These are phyloP conservation scores for Botryotinia calthae DNA, from an alignment of 2,329 filamentous ascomycete species.

Conservation along the genomic window DNA sequence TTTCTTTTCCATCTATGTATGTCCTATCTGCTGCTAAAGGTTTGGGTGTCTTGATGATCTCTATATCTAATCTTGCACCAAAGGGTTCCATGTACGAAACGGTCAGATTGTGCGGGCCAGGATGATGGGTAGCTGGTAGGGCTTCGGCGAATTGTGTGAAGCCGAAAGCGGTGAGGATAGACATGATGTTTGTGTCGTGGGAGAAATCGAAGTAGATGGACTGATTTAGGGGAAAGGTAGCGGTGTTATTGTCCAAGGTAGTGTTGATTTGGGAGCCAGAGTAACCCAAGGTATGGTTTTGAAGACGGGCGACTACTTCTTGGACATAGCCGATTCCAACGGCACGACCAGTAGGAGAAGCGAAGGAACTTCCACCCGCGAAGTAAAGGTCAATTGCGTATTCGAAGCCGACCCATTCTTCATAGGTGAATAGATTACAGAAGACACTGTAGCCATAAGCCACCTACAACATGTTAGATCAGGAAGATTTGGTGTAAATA, in stretches of 20 bases:
- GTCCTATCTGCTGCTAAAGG: slow-evolving; percentile 57
- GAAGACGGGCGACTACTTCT: slow-evolving; percentile 68
- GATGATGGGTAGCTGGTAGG: slow-evolving; percentile 55
- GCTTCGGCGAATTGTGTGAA: slow-evolving; percentile 64
- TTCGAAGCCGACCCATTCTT: slow-evolving; percentile 71
- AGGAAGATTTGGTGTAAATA: neutral
- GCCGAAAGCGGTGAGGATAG: slow-evolving; percentile 69
- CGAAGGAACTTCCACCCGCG: slow-evolving; percentile 46
- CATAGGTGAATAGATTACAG: slow-evolving; percentile 71
- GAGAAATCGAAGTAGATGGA: slow-evolving; percentile 74
- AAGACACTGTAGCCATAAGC: slow-evolving; percentile 72
- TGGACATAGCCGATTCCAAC: slow-evolving; percentile 73
- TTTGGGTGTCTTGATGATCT: slow-evolving; percentile 66
- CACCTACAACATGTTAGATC: slow-evolving; percentile 44
- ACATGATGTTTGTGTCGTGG: slow-evolving; percentile 72
- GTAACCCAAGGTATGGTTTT: slow-evolving; percentile 62
- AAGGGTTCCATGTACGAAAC: slow-evolving; percentile 70
- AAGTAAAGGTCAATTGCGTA: slow-evolving; percentile 69
- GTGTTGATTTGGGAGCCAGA: slow-evolving; percentile 62
- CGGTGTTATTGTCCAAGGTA: slow-evolving; percentile 65
- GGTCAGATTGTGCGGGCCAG: slow-evolving; percentile 59
- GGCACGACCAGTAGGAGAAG: slow-evolving; percentile 50
- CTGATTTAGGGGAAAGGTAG: slow-evolving; percentile 72
- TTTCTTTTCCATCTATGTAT: slow-evolving; percentile 49
- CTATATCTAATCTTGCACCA: slow-evolving; percentile 69